Evolutionary conservation across 2,329 filamentous ascomycete species (phyloP), one percentile per base, ranked within the genome.

Genomic region (Mycosphaerella arachidis): DNA sequence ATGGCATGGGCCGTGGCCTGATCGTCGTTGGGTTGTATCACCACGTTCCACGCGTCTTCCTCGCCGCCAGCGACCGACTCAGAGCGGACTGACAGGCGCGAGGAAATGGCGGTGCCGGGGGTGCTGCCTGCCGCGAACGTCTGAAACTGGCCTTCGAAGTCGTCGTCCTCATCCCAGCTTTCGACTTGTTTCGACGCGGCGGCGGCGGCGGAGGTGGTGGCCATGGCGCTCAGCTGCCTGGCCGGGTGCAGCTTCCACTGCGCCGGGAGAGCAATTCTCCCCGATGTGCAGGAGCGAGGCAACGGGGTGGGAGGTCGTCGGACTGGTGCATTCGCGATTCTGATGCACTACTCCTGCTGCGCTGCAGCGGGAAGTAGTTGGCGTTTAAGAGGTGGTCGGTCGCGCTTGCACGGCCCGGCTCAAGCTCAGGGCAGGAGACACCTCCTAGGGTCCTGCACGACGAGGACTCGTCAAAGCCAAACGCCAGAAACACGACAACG

Each of bases 41-140:
- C 84, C 24, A 97, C 84, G 68, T 97, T 91, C 80, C 87, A 92
- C 75, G 96, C 91, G 70, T 96, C 91, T 75, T 96, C 91, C 70
- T 96, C 91, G 70, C 95, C 91, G 62, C 86, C 62, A 76, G 81
- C 64, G 55, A 68, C 58, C 84, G 83, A 65, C 91, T 84, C 71
- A 95, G 92, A 57, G 91, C 96, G 68, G 88, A 91, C 85, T 18
- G 92, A 95, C 66, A 86, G 78, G 67, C 90, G 88, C 60, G 90
- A 96, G 1, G 92, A 96, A 58, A 89, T 85, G 18, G 66, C 89
- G 76, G 89, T 87, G 69, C 90, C 85, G 66, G 87, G 78, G 40
- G 40, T 52, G 69, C 91, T 87, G 74, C 89, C 73, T 60, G 62
- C 66, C 43, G 64, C 67, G 35, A 68, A 68, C 51, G 67, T 59